These are phyloP conservation scores for Pestalotiopsis fici DNA, from an alignment of 2,329 filamentous ascomycete genomes.

Conservation along the genomic window DNA sequence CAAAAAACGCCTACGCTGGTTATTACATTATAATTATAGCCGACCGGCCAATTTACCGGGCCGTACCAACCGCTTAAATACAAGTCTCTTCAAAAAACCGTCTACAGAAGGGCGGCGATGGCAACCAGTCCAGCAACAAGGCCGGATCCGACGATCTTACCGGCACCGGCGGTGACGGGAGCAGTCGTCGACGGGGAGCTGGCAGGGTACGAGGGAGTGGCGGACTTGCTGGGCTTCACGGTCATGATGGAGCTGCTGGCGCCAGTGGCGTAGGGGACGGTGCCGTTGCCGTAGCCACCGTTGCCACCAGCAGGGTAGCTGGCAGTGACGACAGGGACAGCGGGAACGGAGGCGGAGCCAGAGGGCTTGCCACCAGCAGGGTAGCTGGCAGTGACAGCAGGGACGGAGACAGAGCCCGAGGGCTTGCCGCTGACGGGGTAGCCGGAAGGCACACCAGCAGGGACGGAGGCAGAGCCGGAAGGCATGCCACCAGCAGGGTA, in stretches of 20 bases:
- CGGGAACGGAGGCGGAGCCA: neutral
- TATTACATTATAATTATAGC: conserved; percentile 8
- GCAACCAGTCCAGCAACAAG: neutral
- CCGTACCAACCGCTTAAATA: neutral
- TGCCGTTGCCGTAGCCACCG: conserved; percentile 6
- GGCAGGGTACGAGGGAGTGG: conserved; percentile 2
- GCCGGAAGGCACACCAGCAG: conserved; percentile 1
- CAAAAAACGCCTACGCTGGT: conserved; percentile 1
- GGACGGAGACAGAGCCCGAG: neutral
- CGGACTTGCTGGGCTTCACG: neutral
- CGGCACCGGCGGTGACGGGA: conserved; percentile 5
- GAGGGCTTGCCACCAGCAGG: neutral
- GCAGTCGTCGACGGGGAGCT: neutral
- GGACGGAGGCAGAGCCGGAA: neutral
- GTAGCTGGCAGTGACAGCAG: neutral
- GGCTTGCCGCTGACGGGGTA: neutral
- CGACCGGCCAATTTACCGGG: neutral
- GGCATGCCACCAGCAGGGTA: conserved; percentile 2
- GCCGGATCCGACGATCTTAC: conserved; percentile 5
- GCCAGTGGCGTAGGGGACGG: neutral
- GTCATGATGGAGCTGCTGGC: neutral
- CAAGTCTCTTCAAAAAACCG: neutral
- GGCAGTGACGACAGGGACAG: neutral
- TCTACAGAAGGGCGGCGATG: conserved; percentile 2
- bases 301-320: conserved; percentile 10